phyloP scores from a whole-genome alignment of 179 eudicot genomes.

The Nepenthes alata region DNA sequence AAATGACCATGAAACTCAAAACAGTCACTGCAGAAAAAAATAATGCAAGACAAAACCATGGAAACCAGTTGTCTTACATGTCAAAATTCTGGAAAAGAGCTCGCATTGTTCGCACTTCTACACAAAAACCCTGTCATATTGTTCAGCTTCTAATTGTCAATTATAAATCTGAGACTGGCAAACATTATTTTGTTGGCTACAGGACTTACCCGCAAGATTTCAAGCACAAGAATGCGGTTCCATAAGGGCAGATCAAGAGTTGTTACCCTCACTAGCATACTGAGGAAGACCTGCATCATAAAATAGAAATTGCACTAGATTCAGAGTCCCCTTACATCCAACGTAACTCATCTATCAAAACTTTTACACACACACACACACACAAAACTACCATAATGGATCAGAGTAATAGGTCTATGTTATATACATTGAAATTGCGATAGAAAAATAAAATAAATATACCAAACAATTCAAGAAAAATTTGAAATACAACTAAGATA shows the following conservation, averaged over 20 bases:
- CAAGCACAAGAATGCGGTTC: slow-evolving; percentile 99
- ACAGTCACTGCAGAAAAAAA: too few relatives aligned
- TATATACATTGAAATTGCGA: too few relatives aligned
- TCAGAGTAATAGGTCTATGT: too few relatives aligned
- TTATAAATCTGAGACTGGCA: background rate
- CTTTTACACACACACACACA: too few relatives aligned
- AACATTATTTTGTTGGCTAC: background rate
- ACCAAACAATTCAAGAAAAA: background rate
- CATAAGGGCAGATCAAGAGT: slow-evolving; percentile 91
- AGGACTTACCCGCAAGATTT: slow-evolving; percentile 74
- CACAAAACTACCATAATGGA: too few relatives aligned
- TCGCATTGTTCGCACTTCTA: slow-evolving; percentile 91
- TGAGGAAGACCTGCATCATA: slow-evolving; percentile 74
- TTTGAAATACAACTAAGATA: background rate
- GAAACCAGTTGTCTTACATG: slow-evolving; percentile 47
- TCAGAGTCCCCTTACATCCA: too few relatives aligned
- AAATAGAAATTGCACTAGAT: background rate
- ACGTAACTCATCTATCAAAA: too few relatives aligned
- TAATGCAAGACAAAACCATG: background rate
- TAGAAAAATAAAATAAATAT: background rate
- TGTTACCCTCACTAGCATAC: slow-evolving; percentile 79
- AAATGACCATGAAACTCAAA: too few relatives aligned
- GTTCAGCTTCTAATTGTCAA: slow-evolving; percentile 10
- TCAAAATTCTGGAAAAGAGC: slow-evolving; percentile 91
- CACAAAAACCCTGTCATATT: slow-evolving; percentile 85